Evolutionary conservation across 2,329 filamentous ascomycete genomes (phyloP), one percentile per base, ranked within the genome.

Genomic region (Cordyceps cicadae): DNA sequence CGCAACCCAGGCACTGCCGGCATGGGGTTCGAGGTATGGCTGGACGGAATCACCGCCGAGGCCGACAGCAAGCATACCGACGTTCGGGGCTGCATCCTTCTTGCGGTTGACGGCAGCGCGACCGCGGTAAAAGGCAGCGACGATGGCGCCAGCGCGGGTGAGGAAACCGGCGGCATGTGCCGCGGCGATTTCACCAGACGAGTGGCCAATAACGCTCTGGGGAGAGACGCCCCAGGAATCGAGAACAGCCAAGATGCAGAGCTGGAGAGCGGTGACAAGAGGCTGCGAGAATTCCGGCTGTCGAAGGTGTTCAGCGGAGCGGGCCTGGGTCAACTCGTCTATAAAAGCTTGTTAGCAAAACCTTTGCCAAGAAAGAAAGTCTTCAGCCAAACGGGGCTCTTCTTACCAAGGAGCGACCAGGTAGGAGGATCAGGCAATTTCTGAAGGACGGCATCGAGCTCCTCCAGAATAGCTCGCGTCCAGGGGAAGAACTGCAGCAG

Each of bases 191-290:
- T 77, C 75, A 2, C 75, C 75, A 19, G 67, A 71, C 0, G 72
- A 75, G 61, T 77, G 75, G 1, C 75, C 74, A 1, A 74, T 66
- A 2, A 75, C 71, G 7, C 63, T 62, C 15, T 64, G 43, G 0
- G 72, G 71, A 0, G 50, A 58, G 3, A 77, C 62, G 2, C 66
- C 65, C 53, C 69, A 74, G 2, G 62, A 64, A 32, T 65, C 61
- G n/a, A 75, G 66, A 0, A 78, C 66, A 17, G 76, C 70, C 0
- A 77, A 68, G 0, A 80, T 62, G 1, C 67, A 74, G 3, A 79
- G 66, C 61, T 80, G 78, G 0, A 80, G 48, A 0, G 75, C 75
- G 0, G 76, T 78, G 58, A 72, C 77, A 0, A 74, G 59, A 5
- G 75, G 70, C 62, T 77, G 60, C 15, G 54, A 64, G 77, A 78